Evolutionary conservation across 208 protist genomes (phyloP), one percentile per base, ranked within the genome.

Genomic region (Trypanosoma vivax): DNA sequence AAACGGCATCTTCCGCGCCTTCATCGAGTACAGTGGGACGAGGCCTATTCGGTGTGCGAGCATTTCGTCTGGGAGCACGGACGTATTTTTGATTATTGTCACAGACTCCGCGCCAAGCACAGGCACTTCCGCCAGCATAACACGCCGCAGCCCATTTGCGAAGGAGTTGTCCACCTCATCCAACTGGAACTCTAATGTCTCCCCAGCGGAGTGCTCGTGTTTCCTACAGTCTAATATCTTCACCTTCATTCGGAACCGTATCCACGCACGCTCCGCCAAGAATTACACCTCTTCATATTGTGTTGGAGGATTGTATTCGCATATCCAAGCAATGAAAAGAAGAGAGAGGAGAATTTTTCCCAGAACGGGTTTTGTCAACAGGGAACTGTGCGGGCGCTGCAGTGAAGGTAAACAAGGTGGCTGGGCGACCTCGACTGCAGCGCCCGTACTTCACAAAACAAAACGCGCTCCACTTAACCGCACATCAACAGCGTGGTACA

Each of bases 111-210:
- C 97, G 23, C 94, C 94, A 18, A 99, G 84, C 0, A 89, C 97
- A 24, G 97, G 96, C n/a, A 99, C 84, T 73, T 99, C 98, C n/a
- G 97, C 90, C 18, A 99, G 89, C 76, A 99, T 97, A 21, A 99
- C 89, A 28, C 98, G 76, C 11, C 97, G 83, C 14, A 99, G 80
- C 11, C 93, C 81, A 60, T 99, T 99, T 6, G 95, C 96, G 29
- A 99, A 92, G 1, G 90, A 80, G 30, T 86, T 90, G 64, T 97
- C 89, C 6, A 86, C 82, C 28, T 88, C 80, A n/a, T 40, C 62
- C 5, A 98, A 72, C 49, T 82, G 75, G 60, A 98, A 97, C 43
- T 77, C 76, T 2, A 97, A 73, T 18, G 79, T 90, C 63, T 96
- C 87, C 14, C 87, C 83, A 0, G 87, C 83, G 18, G 68, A 75